Evolutionary conservation across 139 green algal genomes (phyloP), one percentile per base, ranked within the genome.

Genomic region (Chlorella sp.): DNA sequence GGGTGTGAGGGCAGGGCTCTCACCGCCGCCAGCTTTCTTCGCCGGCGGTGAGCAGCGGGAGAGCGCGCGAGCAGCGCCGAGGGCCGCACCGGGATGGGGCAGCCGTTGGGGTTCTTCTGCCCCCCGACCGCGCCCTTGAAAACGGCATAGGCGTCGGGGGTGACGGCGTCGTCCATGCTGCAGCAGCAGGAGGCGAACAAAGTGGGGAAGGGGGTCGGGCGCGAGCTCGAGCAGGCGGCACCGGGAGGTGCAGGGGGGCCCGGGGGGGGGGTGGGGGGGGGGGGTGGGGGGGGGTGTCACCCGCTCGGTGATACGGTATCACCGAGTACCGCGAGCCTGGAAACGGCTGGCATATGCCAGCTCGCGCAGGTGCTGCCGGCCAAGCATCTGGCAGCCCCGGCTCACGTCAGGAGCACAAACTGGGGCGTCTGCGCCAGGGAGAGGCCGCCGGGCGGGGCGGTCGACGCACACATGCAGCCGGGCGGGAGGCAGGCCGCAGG

Each of bases 371-470:
- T 9, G 53, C 53, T 8, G 21, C 23, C 51, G 14, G 51, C 6
- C 11, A 59, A 59, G 51, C 14, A 27, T 23, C 51, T 8, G 9
- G 9, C 27, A 33, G 29, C 27, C 50, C 50, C 8, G 29, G 31
- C 11, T 17, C 43, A 35, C 60, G 64, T 76, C 21, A 80, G 38
- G 12, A 80, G 64, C 8, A 80, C 48, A 36, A 80, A 80, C 35
- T 80, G 74, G 50, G 64, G 74, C 8, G 51, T 64, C 35, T 72
- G 33, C 2, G 40, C 14, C 40, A 64, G 45, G 21, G 46, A 40
- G 19, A 76, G 45, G 45, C 63, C 63, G 19, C 74, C 74, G 45
- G 74, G 74, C 35, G 74, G 31, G 33, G 74, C 59, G 8, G 64
- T 53, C 9, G 38, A 63, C 27, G 74, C 64, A 64, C 74, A 80